Evolutionary conservation across 2,329 filamentous ascomycete species (phyloP), one percentile per base, ranked within the genome.

Genomic region (Triangularia setosa): DNA sequence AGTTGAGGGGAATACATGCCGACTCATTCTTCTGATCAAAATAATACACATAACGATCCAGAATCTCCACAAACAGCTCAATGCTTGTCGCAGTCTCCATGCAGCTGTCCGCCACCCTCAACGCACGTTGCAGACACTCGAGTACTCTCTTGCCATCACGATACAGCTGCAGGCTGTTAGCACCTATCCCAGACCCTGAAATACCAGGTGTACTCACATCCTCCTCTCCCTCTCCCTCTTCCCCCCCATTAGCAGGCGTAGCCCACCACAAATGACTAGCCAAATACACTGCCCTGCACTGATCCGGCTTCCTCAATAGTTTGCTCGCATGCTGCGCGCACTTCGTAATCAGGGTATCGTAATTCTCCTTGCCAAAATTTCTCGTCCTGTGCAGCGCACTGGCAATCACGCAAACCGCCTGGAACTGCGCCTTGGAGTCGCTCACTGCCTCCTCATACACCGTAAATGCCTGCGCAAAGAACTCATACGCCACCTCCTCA

Each of bases 21-120:
- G 93, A 93, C 79, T 99, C 95, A 78, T 99, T 99, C 75, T 97
- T 92, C 77, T 99, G 94, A 77, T 99, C 95, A 80, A 97, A 99
- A 81, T 98, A 99, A 78, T 99, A 99, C 61, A 98, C 93, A 75
- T 99, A 99, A 77, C 95, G 88, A 77, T 99, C 97, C 63, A 99
- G 81, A 68, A 99, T 99, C 79, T 99, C 95, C 64, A 99, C 94
- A 78, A 99, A 99, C 58, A 99, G 84, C 79, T 99, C 96, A 56
- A 99, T 95, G 2, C 93, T 97, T 3, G 97, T 93, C 6, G 93
- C 92, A 7, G 93, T 95, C 78, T 99, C 96, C 95, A 99, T 99
- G 80, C 95, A 99, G 6, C 95, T 96, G 77, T 99, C 95, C 2
- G 95, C 96, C 27, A 99, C 96, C 35, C 96, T 90, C 9, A 99